Percentiles rank a stretch among this genome's conserved stretches.
phyloP scores from a whole-genome alignment of 768 basidiomycete species.

The Phlebiopsis gigantea region DNA sequence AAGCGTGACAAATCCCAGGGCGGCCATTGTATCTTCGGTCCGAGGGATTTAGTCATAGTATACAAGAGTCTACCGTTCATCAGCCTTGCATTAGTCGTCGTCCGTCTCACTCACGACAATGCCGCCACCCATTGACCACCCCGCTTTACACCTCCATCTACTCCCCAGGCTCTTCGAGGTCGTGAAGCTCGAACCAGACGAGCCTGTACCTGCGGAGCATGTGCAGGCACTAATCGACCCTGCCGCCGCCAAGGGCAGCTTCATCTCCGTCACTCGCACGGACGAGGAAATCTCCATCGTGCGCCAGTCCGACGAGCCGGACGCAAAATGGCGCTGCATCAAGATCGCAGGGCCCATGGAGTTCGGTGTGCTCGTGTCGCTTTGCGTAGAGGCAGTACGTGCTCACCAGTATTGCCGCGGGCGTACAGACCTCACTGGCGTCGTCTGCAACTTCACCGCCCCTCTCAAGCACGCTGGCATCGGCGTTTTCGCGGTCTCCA shows the following conservation, averaged over 20 bases:
- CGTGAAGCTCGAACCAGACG: slow-evolving; percentile 32
- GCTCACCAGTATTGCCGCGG: neutral
- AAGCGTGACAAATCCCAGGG: no score
- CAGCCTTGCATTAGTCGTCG: neutral
- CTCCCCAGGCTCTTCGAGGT: slow-evolving; percentile 41
- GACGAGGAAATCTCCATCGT: slow-evolving; percentile 58
- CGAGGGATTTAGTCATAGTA: neutral
- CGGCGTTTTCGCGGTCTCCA: slow-evolving; percentile 53
- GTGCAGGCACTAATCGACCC: neutral
- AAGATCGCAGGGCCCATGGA: slow-evolving; percentile 65
- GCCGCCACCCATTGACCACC: slow-evolving; percentile 40
- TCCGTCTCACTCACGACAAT: neutral
- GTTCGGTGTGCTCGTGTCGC: slow-evolving; percentile 37
- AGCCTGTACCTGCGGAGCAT: slow-evolving; percentile 10
- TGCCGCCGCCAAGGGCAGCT: neutral
- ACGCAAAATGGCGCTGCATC: slow-evolving; percentile 47
- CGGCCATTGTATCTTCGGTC: neutral
- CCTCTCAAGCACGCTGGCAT: slow-evolving; percentile 48
- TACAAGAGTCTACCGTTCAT: neutral
- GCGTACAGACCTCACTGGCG: slow-evolving; percentile 46
- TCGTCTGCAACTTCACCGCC: slow-evolving; percentile 47
- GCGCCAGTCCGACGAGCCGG: slow-evolving; percentile 35
- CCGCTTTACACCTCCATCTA: slow-evolving; percentile 44
- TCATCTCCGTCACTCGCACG: slow-evolving; percentile 57
- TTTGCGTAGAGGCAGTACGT: slow-evolving; percentile 34